These are phyloP conservation scores for Microdochium bolleyi DNA, from an alignment of 2,329 filamentous ascomycete species.

Conservation along the genomic window DNA sequence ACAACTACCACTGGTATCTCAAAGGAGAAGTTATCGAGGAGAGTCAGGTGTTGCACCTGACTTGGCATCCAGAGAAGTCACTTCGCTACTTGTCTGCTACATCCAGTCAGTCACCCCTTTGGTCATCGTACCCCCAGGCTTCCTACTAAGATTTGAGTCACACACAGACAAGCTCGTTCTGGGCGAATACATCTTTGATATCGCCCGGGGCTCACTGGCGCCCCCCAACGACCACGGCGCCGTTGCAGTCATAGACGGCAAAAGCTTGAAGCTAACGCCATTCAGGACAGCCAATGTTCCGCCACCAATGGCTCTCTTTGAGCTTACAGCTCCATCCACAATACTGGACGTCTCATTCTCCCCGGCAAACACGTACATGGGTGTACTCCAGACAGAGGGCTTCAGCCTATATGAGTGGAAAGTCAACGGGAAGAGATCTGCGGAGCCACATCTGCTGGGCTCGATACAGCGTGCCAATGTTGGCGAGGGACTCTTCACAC, in stretches of 20 bases:
- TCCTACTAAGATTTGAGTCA: conserved; percentile 7
- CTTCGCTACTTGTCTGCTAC: conserved; percentile 55
- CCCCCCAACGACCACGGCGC: conserved; percentile 71
- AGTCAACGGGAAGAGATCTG: conserved; percentile 44
- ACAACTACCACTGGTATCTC: conserved; percentile 96
- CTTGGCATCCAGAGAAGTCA: conserved; percentile 84
- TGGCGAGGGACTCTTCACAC: conserved; percentile 13
- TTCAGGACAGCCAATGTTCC: conserved; percentile 78
- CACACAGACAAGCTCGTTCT: conserved; percentile 40
- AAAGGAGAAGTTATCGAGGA: conserved; percentile 71
- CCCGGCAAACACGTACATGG: conserved; percentile 55
- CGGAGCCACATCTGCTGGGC: conserved; percentile 31
- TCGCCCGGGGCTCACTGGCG: conserved; percentile 59
- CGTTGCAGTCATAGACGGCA: conserved; percentile 79
- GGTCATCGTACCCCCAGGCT: not conserved
- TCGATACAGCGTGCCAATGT: conserved; percentile 28
- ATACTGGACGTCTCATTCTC: conserved; percentile 71
- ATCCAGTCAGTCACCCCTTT: conserved; percentile 28
- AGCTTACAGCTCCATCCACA: conserved; percentile 54
- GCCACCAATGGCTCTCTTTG: conserved; percentile 84
- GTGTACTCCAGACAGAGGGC: conserved; percentile 59
- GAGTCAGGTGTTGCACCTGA: conserved; percentile 23
- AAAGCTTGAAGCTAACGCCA: conserved; percentile 72
- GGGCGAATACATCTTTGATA: conserved; percentile 60
- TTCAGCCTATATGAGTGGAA: conserved; percentile 67